phyloP scores from a whole-genome alignment of 2,329 filamentous ascomycete species.

The Aureobasidium uvarum region DNA sequence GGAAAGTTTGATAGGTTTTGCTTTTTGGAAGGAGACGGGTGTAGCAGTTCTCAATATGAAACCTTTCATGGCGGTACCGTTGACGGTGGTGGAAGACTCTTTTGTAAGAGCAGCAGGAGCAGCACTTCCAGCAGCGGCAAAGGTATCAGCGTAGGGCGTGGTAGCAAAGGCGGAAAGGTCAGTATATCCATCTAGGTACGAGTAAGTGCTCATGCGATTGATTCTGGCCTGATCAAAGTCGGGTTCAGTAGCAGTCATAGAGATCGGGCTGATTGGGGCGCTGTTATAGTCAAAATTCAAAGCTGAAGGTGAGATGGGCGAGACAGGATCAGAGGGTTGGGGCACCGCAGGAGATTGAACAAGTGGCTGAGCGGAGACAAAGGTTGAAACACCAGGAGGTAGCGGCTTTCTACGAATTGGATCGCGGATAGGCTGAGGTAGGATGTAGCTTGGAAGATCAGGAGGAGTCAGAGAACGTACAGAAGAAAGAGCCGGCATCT shows the following conservation, averaged over 20 bases:
- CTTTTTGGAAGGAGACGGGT: background rate
- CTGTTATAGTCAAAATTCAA: background rate
- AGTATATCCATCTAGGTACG: background rate
- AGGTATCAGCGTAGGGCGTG: background rate
- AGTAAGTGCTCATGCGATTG: constrained; percentile 15
- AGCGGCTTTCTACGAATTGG: constrained; percentile 1
- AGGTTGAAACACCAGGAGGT: background rate
- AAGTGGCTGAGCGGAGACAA: background rate
- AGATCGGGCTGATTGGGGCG: constrained; percentile 1
- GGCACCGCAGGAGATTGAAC: background rate
- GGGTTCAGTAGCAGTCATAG: constrained; percentile 1
- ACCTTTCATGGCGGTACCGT: background rate
- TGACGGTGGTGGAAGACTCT: background rate
- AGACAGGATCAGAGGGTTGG: background rate
- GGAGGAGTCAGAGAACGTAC: background rate
- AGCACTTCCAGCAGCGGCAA: background rate
- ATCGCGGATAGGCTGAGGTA: background rate
- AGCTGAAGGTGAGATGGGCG: background rate
- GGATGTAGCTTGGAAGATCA: background rate
- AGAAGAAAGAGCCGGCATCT: background rate
- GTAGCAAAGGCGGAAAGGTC: background rate
- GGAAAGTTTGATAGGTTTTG: background rate
- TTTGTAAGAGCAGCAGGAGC: background rate
- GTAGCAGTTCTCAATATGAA: background rate
- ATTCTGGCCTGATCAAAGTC: constrained; percentile 2